phyloP scores from a whole-genome alignment of 2,329 filamentous ascomycete genomes.

The Fusarium sp. region DNA sequence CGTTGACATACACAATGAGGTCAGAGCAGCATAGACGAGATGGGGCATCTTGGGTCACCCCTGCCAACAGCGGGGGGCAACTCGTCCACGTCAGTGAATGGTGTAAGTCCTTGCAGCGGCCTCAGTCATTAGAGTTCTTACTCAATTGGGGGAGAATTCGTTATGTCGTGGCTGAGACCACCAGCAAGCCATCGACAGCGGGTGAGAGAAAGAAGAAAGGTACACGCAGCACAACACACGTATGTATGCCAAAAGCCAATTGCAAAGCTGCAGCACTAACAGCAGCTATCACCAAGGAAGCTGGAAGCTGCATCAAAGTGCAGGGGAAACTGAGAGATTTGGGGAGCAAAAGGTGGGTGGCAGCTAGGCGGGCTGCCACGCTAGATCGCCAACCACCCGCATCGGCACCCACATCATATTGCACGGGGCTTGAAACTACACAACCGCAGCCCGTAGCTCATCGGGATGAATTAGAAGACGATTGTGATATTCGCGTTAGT shows the following conservation, averaged over 20 bases:
- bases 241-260: not conserved
- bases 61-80: slow-evolving; percentile 21
- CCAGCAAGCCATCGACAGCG: not conserved
- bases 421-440: slow-evolving; percentile 27
- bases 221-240: not conserved
- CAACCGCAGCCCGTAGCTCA: not conserved
- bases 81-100: slow-evolving; percentile 33
- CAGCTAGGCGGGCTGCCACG: slow-evolving; percentile 36
- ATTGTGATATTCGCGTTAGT: slow-evolving; percentile 18
- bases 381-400: slow-evolving; percentile 42
- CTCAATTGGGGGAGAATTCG: not conserved
- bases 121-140: slow-evolving; percentile 28
- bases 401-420: slow-evolving; percentile 28
- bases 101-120: slow-evolving; percentile 29
- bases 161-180: slow-evolving; percentile 7
- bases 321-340: slow-evolving; percentile 16
- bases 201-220: not conserved
- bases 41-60: slow-evolving; percentile 17
- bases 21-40: slow-evolving; percentile 33
- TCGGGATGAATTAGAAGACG: not conserved
- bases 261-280: slow-evolving; percentile 12
- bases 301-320: not conserved
- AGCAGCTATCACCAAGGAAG: slow-evolving; percentile 5
- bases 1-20: slow-evolving; percentile 38
- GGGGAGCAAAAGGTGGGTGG: slow-evolving; percentile 27